Percentiles rank a stretch among this genome's conserved stretches.
Evolutionary conservation across 176 grass and related monocot genomes (phyloP).

Genomic region (Triticum monococcum): DNA sequence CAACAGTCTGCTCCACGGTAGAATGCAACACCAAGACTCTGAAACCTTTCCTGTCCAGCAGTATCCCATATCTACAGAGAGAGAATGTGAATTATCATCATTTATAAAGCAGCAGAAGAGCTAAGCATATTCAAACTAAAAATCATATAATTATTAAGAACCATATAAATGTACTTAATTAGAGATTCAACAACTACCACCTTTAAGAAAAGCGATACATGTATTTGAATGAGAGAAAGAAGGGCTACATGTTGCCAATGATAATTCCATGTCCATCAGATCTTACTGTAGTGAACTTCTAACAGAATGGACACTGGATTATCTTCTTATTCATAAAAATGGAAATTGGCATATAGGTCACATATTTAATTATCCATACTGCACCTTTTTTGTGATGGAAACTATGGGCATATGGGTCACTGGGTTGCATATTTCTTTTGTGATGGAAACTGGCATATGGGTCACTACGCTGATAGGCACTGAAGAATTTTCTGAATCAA

Average conservation of each 20-base stretch:
- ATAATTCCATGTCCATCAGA: constrained; percentile 5
- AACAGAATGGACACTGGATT: background rate
- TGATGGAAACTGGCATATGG: too few species aligned
- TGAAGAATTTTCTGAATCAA: background rate
- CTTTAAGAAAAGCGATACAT: background rate
- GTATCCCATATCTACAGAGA: constrained; percentile 82
- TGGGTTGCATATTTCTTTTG: too few species aligned
- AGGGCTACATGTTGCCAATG: background rate
- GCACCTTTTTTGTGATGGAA: background rate
- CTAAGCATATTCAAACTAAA: background rate
- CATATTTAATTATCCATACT: background rate
- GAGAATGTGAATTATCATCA: background rate
- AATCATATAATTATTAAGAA: background rate
- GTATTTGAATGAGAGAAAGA: background rate
- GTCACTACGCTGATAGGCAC: too few species aligned
- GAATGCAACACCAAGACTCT: constrained; percentile 89
- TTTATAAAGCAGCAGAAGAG: background rate
- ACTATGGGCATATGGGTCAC: too few species aligned
- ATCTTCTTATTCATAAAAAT: background rate
- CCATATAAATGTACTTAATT: background rate
- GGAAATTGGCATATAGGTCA: background rate
- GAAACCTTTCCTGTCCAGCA: constrained; percentile 85
- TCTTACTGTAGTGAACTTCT: constrained; percentile 8
- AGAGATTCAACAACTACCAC: background rate
- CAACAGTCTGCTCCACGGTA: constrained; percentile 90